Base-by-base conservation (phyloP, 1,284 basidiomycete species). In the Tilletia indica region DNA sequence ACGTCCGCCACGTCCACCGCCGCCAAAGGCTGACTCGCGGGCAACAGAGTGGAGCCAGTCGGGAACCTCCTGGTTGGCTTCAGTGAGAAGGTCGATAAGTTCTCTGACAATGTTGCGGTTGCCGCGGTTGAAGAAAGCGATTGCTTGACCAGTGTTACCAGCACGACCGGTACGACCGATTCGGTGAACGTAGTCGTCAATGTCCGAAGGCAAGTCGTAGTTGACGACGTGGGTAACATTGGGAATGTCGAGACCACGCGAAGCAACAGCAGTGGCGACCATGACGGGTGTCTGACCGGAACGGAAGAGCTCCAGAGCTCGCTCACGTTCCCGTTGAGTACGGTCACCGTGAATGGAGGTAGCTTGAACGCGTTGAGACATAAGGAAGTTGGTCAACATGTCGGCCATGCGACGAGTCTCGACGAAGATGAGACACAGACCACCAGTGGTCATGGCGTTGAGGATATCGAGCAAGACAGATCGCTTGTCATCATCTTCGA, bases 361-460 rank as follows among this genome's bases (percentile, higher is more conserved):
- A 39, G 97, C 84, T 54, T 91, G 90, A 79, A 97, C 89, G 80
- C 89, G 87, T 86, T 93, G 92, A 74, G 87, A 85, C 86, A 94
- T 90, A 74, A 99, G 88, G 89, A 97, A 99, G 86, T 97, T 95
- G 82, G 94, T 96, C 34, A 99, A 89, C 90, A 93, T 93, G 84
- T 99, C 96, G 67, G 97, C 96, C 94, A 97, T 98, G 78, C 95
- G 90, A 88, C 99, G 99, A 69, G 97, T 99, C 89, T 99, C 96
- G 74, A 98, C 96, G 85, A 99, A 99, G 82, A 99, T 92, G 68
- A 99, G 90, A 34, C 95, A 94, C 39, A 99, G 88, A 67, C 95
- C 94, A 67, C 89, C 86, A 34, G 88, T 86, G 74, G 80, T 79
- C 82, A 94, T 91, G 38, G 93, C 92, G 56, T 90, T 90, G 69